phyloP scores from a whole-genome alignment of 2,329 filamentous ascomycete genomes.

The Cercospora sp. region DNA sequence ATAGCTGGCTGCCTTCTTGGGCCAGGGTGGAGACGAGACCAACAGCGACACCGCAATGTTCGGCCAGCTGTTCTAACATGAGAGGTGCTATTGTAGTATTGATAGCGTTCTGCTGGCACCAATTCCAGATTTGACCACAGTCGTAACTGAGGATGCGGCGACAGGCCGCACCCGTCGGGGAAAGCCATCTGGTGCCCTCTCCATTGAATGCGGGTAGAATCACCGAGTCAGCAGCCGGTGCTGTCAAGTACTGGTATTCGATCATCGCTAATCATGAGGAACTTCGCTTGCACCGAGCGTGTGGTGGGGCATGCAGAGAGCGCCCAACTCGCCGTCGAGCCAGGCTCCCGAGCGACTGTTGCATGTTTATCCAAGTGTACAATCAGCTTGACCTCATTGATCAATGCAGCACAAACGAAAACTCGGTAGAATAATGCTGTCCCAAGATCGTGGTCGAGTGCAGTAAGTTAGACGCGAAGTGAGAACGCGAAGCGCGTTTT shows the following conservation, averaged over 20 bases:
- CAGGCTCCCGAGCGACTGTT: neutral
- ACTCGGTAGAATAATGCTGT: neutral
- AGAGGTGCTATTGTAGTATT: neutral
- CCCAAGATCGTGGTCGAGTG: neutral
- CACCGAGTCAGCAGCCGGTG: neutral
- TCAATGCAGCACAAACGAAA: neutral
- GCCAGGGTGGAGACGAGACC: too few species aligned
- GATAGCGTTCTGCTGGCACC: neutral
- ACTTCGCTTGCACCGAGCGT: neutral
- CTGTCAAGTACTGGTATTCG: neutral
- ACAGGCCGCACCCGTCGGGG: neutral
- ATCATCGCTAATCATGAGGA: neutral
- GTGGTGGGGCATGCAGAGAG: too few species aligned
- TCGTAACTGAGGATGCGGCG: neutral
- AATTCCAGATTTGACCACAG: neutral
- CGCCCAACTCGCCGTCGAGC: neutral
- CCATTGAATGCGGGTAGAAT: neutral
- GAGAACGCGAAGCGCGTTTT: neutral
- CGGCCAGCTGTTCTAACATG: conserved; percentile 10
- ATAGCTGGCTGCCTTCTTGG: too few species aligned
- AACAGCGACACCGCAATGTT: neutral
- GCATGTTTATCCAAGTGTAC: neutral
- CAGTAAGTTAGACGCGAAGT: neutral
- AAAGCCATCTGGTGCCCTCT: neutral
- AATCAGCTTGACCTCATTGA: neutral